Conservation (phyloP, 305 asterid genomes). For the Solanum hybrid region DNA sequence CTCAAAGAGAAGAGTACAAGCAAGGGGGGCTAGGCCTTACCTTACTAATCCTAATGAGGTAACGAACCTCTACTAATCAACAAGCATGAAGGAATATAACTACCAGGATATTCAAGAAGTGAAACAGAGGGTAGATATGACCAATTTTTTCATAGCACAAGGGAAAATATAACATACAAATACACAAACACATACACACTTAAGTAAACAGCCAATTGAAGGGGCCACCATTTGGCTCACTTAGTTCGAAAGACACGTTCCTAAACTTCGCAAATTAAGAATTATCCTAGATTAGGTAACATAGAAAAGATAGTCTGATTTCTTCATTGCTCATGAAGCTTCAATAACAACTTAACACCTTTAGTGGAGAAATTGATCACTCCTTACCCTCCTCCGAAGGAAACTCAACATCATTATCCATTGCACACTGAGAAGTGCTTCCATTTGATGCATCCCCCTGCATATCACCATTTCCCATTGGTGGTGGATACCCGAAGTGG, state of each 20-base stretch:
- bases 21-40: too few relatives aligned
- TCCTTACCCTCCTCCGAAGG: background rate
- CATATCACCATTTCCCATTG: background rate
- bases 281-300: background rate
- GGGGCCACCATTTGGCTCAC: background rate
- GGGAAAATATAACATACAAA: background rate
- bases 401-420: background rate
- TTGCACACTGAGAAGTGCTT: conserved; percentile 30
- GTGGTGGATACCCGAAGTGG: conserved; percentile 29
- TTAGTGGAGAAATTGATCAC: background rate
- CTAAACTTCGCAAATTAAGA: background rate
- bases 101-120: too few relatives aligned
- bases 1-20: too few relatives aligned
- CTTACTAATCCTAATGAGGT: too few relatives aligned
- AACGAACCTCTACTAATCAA: too few relatives aligned
- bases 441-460: conserved; percentile 15
- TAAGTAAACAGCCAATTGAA: background rate
- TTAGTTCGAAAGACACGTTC: background rate
- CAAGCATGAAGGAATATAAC: too few relatives aligned
- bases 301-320: background rate
- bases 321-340: background rate
- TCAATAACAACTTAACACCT: background rate
- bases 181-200: too few relatives aligned
- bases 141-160: too few relatives aligned
- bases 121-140: too few relatives aligned